Percentiles rank a stretch among this genome's conserved stretches.
These are phyloP conservation scores for Neurospora tetrasperma DNA, from an alignment of 495 filamentous ascomycete species.

Conservation along the genomic window DNA sequence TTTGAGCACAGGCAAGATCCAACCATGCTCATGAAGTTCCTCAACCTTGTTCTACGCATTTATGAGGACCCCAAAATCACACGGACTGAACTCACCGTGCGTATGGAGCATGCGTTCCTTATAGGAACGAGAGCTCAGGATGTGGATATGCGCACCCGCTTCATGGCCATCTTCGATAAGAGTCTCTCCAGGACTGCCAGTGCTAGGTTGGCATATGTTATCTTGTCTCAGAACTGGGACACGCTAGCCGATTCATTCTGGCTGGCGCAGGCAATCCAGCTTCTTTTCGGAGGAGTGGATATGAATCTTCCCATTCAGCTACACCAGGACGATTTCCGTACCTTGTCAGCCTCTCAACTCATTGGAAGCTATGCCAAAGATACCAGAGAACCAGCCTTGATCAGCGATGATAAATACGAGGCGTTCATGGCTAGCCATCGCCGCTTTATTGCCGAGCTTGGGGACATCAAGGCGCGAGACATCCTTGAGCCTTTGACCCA, in stretches of 20 bases:
- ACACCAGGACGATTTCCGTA: constrained; percentile 71
- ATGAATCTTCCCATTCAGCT: constrained; percentile 67
- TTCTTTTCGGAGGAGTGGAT: constrained; percentile 83
- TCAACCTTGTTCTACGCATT: constrained; percentile 91
- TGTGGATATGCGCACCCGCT: constrained; percentile 92
- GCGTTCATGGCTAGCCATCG: constrained; percentile 64
- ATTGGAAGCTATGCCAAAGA: constrained; percentile 65
- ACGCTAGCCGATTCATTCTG: constrained; percentile 89
- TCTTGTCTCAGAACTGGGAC: constrained; percentile 96
- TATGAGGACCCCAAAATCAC: constrained; percentile 96
- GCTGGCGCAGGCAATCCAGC: constrained; percentile 86
- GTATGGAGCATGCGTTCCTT: constrained; percentile 94
- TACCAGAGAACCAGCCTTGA: constrained; percentile 54
- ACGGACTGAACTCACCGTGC: constrained; percentile 86
- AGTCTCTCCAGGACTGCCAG: constrained; percentile 81
- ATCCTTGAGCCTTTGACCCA: constrained; percentile 86
- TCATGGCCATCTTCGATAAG: constrained; percentile 88
- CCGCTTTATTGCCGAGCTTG: constrained; percentile 72
- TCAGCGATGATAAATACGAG: constrained; percentile 74
- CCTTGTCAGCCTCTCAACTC: constrained; percentile 57
- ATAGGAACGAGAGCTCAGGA: constrained; percentile 91
- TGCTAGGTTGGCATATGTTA: constrained; percentile 74
- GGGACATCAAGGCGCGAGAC: constrained; percentile 75
- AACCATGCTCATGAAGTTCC: constrained; percentile 78
- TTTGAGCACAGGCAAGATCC: constrained; percentile 79